phyloP scores from a whole-genome alignment of 495 filamentous ascomycete species.

The Daldinia concentrica region DNA sequence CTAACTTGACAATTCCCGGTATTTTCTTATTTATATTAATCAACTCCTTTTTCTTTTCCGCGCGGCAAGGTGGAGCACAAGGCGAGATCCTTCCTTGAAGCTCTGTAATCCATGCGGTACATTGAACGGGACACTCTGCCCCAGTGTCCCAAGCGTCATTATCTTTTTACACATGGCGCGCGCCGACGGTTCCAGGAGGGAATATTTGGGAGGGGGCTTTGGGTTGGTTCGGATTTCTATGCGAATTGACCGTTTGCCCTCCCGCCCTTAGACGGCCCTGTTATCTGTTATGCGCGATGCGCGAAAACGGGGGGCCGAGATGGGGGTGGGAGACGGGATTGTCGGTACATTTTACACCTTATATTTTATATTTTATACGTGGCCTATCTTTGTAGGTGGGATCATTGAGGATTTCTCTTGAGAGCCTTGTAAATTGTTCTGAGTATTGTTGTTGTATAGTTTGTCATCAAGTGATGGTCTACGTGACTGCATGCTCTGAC shows the following conservation, averaged over 20 bases:
- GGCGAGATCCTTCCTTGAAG: slow-evolving; percentile 71
- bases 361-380: neutral
- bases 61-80: slow-evolving; percentile 71
- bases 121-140: slow-evolving; percentile 49
- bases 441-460: too few relatives aligned
- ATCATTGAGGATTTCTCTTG: too few relatives aligned
- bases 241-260: slow-evolving; percentile 54
- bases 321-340: slow-evolving; percentile 45
- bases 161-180: slow-evolving; percentile 16
- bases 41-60: slow-evolving; percentile 45
- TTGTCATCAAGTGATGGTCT: neutral
- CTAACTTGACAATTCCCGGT: neutral
- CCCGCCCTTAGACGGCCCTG: slow-evolving; percentile 34
- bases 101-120: slow-evolving; percentile 73
- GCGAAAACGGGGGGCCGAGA: slow-evolving; percentile 34
- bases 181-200: slow-evolving; percentile 45
- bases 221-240: slow-evolving; percentile 47
- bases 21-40: neutral
- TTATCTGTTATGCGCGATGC: slow-evolving; percentile 35
- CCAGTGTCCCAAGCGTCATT: slow-evolving; percentile 28
- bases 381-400: neutral
- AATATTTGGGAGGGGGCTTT: slow-evolving; percentile 39
- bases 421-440: too few relatives aligned
- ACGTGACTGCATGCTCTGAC: neutral
- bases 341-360: slow-evolving; percentile 41